Evolutionary conservation across 345 rosid genomes (phyloP).

Genomic region (Hypericum androsaemum): DNA sequence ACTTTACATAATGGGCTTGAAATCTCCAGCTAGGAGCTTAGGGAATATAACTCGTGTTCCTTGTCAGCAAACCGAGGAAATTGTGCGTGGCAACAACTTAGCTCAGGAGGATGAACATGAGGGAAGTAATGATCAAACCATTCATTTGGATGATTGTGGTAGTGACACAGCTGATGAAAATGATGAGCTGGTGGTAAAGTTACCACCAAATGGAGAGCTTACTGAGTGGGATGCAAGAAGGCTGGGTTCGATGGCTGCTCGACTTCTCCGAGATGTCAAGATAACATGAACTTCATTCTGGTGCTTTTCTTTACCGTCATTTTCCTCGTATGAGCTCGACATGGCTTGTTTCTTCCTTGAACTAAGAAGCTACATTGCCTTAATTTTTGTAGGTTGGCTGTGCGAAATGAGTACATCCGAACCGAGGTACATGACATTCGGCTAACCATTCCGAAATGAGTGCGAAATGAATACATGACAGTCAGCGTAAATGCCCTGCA

Average conservation of each 20-base stretch:
- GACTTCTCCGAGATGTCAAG: constrained; percentile 72
- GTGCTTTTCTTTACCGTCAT: background rate
- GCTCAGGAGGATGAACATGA: constrained; percentile 10
- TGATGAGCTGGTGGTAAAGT: constrained; percentile 19
- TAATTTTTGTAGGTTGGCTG: too few species aligned
- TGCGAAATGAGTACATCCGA: too few species aligned
- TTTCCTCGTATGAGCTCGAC: background rate
- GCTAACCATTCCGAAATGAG: too few species aligned
- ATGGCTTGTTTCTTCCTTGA: background rate
- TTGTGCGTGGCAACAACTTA: constrained; percentile 17
- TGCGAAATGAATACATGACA: too few species aligned
- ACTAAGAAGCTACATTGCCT: too few species aligned
- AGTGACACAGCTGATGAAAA: constrained; percentile 23
- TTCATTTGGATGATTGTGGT: constrained; percentile 12
- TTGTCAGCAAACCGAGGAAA: constrained; percentile 21
- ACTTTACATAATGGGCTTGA: constrained; percentile 61
- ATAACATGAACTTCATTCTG: constrained; percentile 28
- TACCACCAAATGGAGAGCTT: constrained; percentile 34
- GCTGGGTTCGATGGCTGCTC: constrained; percentile 79
- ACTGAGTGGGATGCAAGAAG: constrained; percentile 92
- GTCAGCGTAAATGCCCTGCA: too few species aligned
- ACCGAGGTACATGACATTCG: too few species aligned
- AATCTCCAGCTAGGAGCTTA: constrained; percentile 23
- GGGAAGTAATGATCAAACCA: constrained; percentile 11
- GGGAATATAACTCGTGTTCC: constrained; percentile 10